Percentiles rank a stretch among this genome's conserved stretches.
These are phyloP conservation scores for Astrephomene gubernaculifera DNA, from an alignment of 139 green algal species.

Conservation along the genomic window DNA sequence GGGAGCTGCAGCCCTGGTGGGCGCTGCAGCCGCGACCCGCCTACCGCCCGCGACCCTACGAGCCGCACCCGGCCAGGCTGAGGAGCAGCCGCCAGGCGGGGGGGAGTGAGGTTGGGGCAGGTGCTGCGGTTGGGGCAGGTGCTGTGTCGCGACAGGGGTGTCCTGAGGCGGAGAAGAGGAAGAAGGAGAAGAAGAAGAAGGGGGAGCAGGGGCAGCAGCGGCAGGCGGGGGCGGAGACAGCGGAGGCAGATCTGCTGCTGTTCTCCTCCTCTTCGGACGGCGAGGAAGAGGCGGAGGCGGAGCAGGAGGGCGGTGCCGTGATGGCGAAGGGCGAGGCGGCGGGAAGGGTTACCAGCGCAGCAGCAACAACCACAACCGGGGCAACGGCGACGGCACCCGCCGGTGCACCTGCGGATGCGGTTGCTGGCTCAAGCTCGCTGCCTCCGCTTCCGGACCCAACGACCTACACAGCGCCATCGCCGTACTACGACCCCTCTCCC, in stretches of 20 bases:
- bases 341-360: neutral
- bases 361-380: neutral
- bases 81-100: neutral
- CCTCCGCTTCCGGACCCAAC: no score
- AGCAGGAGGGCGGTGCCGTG: neutral
- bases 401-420: no score
- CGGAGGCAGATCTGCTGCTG: no score
- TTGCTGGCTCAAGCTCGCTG: no score
- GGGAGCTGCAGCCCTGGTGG: slow-evolving; percentile 54
- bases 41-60: neutral
- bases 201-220: neutral
- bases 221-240: neutral
- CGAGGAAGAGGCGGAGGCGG: neutral
- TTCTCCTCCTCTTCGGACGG: no score
- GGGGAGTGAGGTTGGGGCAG: neutral
- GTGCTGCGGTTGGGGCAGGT: no score
- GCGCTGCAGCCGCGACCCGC: neutral
- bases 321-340: neutral
- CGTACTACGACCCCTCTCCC: no score
- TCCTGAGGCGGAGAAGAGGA: neutral
- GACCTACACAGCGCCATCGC: no score
- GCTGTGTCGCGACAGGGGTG: no score
- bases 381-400: neutral
- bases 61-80: slow-evolving; percentile 4
- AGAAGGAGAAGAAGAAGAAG: neutral